Conservation (phyloP, 2,329 filamentous ascomycete species). For the Metarhizium brunneum region DNA sequence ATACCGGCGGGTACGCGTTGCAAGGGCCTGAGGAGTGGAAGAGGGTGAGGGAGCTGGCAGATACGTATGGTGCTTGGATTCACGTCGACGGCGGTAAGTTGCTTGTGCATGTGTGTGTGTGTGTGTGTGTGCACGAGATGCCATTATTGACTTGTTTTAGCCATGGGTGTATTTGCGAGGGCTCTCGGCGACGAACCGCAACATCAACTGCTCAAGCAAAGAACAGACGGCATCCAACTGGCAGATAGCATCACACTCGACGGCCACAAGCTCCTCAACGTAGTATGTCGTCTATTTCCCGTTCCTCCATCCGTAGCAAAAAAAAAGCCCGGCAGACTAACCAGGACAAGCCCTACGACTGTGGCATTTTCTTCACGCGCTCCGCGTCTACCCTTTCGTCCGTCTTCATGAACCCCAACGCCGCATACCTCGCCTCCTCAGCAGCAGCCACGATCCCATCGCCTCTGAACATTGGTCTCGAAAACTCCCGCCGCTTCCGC, state of each 20-base stretch:
- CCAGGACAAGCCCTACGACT: conserved; percentile 65
- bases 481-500: conserved; percentile 86
- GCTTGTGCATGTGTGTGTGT: background rate
- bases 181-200: conserved; percentile 47
- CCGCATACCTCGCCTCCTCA: conserved; percentile 59
- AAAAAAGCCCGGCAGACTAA: conserved; percentile 5
- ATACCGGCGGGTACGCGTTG: conserved; percentile 70
- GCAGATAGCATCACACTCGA: conserved; percentile 84
- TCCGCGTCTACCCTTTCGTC: conserved; percentile 45
- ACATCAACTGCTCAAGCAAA: conserved; percentile 43
- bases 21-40: conserved; percentile 50
- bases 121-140: no score
- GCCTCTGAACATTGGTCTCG: conserved; percentile 77
- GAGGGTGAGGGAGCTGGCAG: conserved; percentile 58
- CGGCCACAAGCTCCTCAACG: conserved; percentile 86
- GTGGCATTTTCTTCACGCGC: conserved; percentile 77
- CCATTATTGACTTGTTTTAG: background rate
- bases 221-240: conserved; percentile 59
- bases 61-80: conserved; percentile 70
- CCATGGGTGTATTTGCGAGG: conserved; percentile 67
- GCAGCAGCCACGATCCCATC: conserved; percentile 50
- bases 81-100: conserved; percentile 69
- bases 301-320: background rate
- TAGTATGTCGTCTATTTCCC: conserved; percentile 40
- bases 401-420: conserved; percentile 77